Base-by-base conservation (phyloP, 2,329 filamentous ascomycete species). In the Alternaria gansuensis region DNA sequence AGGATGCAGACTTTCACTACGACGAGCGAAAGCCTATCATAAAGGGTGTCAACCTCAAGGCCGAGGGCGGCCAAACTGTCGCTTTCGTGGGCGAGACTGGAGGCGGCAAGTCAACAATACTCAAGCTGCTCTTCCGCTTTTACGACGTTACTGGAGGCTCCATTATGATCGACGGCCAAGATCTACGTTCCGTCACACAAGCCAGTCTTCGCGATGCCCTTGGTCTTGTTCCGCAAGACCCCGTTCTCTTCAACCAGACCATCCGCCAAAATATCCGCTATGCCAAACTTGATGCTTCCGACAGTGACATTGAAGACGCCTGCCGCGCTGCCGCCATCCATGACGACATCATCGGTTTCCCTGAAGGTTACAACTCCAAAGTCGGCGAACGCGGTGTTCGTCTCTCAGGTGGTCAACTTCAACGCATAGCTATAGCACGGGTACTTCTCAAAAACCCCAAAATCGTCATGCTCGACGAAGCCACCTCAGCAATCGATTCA, bases 401-500 rank as follows among this genome's bases (percentile, higher is more conserved):
- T 40, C 77, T 90, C 2, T 90, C 87, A 4, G 88, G 88, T 1
- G 88, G 88, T 24, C 87, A 90, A 70, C 76, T 89, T 5, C 88
- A 90, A 67, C 84, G 88, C 45, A 83, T 90, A 28, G 87, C 88
- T 5, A 90, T 90, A 70, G 88, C 88, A 7, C 87, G 93, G 2
- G 90, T 92, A 8, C 82, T 94, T 48, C 86, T 96, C 74, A 93
- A 94, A 78, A 86, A 86, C 60, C 90, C 91, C 0, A 91, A 95
- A 68, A 84, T 97, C 41, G 85, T 96, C 3, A 88, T 97, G 17
- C 84, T 96, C 0, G 93, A 97, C 71, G 93, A 97, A 79, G 89
- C 93, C 0, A 96, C 94, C 55, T 92, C 90, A 44, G 91, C 92
- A 51, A 93, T 97, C 85, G 89, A 94, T 64, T 88, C 90, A 28